Evolutionary conservation across 768 basidiomycete species (phyloP).

Genomic region (Obba rivulosa): DNA sequence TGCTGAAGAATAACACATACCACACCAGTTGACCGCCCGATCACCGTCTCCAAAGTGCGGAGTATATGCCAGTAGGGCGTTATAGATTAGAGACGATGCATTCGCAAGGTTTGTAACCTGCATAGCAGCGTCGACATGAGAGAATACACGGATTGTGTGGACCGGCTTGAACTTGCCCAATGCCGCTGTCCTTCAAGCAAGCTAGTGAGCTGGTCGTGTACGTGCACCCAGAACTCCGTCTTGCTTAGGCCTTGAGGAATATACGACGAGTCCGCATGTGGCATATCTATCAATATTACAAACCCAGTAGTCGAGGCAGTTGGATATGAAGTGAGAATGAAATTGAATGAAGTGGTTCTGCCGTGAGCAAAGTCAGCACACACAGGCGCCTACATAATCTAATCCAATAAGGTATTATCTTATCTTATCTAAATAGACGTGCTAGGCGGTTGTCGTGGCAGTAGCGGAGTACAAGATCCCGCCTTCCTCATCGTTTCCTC

Average conservation of each 20-base stretch:
- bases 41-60: constrained; percentile 57
- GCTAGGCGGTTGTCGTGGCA: no score
- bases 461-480: no score
- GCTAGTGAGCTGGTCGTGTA: constrained; percentile 53
- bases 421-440: no score
- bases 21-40: constrained; percentile 89
- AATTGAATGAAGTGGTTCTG: no score
- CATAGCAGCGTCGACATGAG: background rate
- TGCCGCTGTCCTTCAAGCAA: constrained; percentile 65
- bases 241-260: constrained; percentile 73
- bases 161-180: constrained; percentile 54
- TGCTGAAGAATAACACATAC: constrained; percentile 40
- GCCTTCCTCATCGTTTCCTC: constrained; percentile 1
- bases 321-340: no score
- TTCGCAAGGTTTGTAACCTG: constrained; percentile 89
- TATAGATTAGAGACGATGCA: constrained; percentile 75
- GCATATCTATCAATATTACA: constrained; percentile 40
- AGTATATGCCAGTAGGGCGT: constrained; percentile 64
- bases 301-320: no score
- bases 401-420: no score
- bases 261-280: constrained; percentile 75
- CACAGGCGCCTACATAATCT: no score
- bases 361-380: no score
- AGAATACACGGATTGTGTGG: background rate
- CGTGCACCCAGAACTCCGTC: constrained; percentile 74